These are phyloP conservation scores for Eucalyptus decipiens DNA, from an alignment of 345 rosid genomes.

Conservation along the genomic window DNA sequence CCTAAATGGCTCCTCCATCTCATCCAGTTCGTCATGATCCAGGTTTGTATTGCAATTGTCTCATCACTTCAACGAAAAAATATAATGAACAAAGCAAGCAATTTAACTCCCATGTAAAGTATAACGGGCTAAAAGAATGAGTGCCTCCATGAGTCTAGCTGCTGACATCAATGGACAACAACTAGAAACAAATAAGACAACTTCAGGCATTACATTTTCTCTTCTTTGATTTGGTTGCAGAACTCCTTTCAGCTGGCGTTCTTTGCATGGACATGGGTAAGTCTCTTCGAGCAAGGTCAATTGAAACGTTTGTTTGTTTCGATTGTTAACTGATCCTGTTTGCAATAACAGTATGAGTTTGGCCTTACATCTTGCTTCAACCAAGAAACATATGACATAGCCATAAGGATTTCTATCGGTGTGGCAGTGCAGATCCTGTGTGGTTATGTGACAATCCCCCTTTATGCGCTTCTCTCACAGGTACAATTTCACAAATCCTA, in stretches of 20 bases:
- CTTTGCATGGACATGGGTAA: conserved; percentile 14
- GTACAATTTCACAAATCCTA: background rate
- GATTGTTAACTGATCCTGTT: background rate
- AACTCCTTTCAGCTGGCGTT: conserved; percentile 20
- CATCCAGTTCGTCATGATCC: conserved; percentile 5
- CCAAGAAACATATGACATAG: background rate
- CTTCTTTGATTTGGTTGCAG: conserved; percentile 1
- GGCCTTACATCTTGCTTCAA: conserved; percentile 14
- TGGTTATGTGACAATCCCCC: conserved; percentile 14
- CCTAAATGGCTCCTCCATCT: conserved; percentile 9
- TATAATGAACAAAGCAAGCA: background rate
- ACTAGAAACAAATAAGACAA: background rate
- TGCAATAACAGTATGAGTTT: conserved; percentile 3
- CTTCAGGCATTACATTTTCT: background rate
- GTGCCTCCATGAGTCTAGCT: background rate
- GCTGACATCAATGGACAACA: background rate
- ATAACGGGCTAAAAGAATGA: background rate
- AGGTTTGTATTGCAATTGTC: background rate
- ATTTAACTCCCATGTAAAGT: background rate
- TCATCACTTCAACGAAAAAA: background rate
- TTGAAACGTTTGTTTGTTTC: background rate
- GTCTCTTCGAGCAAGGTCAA: background rate
- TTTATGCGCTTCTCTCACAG: conserved; percentile 16
- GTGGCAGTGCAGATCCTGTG: conserved; percentile 6
- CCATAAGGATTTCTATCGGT: conserved; percentile 3